Evolutionary conservation across 345 rosid species (phyloP), one percentile per base, ranked within the genome.

Genomic region (Corchorus capsularis): DNA sequence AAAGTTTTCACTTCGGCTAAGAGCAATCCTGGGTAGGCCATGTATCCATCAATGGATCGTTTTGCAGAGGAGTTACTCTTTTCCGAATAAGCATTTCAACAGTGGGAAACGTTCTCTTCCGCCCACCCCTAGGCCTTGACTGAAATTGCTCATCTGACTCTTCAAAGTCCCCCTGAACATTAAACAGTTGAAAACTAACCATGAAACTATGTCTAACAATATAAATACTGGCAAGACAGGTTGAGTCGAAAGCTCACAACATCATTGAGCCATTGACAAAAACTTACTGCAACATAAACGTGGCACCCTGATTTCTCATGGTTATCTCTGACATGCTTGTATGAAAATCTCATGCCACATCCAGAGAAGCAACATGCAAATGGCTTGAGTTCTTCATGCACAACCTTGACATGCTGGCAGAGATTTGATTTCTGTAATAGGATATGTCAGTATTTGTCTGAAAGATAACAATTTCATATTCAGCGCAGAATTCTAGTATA

Each of bases 71-170:
- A 50, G 80, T 65, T 37, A 93, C 89, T 27, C 27, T 27, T 27
- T 27, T 27, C 27, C 27, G 27, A 27, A 27, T 27, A 27, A 27
- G 27, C 27, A 85, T 86, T 50, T 95, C 98, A 0, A 86, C 85
- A 0, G 87, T 77, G 1, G 93, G 87, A 61, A 75, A 88, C 54
- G 82, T 83, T 71, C 93, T 87, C 83, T 93, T 92, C 77, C 84
- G 68, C 61, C 99, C 97, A 60, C 98, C 99, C 84, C 99, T 87
- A 0, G 96, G 93, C 80, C 85, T 87, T 1, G 91, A 85, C 4
- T 79, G 84, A 74, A 93, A 92, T 63, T 79, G 84, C 70, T 87
- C 91, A 79, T 96, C 99, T 0, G 89, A 66, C 71, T 85, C 93
- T 10, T 80, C 77, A 57, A 93, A 96, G 78, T 96, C 93, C 15